phyloP scores from a whole-genome alignment of 179 eudicot genomes.

The Carnegiea gigantea region DNA sequence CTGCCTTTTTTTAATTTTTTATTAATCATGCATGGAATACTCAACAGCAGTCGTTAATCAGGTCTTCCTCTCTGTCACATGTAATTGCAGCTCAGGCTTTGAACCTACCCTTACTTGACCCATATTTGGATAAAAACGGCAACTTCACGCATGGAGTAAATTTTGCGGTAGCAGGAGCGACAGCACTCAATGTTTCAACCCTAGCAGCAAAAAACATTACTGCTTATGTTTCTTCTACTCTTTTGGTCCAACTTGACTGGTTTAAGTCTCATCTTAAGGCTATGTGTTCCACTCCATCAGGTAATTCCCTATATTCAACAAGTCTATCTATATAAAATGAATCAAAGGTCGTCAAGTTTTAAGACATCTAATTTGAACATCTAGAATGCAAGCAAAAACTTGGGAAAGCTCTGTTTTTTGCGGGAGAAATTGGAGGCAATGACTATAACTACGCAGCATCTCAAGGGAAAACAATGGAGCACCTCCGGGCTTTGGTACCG shows the following conservation, averaged over 20 bases:
- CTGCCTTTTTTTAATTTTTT: too few species aligned
- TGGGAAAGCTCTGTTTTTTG: not conserved
- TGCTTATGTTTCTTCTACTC: not conserved
- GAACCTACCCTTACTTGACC: slow-evolving; percentile 10
- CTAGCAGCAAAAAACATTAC: not conserved
- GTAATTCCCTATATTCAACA: not conserved
- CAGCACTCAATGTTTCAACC: not conserved
- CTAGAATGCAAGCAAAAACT: slow-evolving; percentile 10
- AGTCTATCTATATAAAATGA: too few species aligned
- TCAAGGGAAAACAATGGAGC: not conserved
- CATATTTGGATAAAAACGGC: not conserved
- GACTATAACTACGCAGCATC: not conserved
- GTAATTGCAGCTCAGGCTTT: not conserved
- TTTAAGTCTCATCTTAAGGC: slow-evolving; percentile 11
- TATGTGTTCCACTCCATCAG: not conserved
- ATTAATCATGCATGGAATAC: too few species aligned
- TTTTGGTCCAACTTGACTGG: slow-evolving; percentile 11
- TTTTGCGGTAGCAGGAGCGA: slow-evolving; percentile 16
- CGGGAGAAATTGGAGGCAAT: slow-evolving; percentile 18
- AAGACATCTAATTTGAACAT: too few species aligned
- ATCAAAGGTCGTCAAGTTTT: too few species aligned
- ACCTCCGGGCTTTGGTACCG: not conserved
- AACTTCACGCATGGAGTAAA: slow-evolving; percentile 16
- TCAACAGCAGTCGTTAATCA: too few species aligned
- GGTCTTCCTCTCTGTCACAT: not conserved